Conservation (phyloP, 192 early-diverging fungal genomes). For the Entomortierella parvispora region DNA sequence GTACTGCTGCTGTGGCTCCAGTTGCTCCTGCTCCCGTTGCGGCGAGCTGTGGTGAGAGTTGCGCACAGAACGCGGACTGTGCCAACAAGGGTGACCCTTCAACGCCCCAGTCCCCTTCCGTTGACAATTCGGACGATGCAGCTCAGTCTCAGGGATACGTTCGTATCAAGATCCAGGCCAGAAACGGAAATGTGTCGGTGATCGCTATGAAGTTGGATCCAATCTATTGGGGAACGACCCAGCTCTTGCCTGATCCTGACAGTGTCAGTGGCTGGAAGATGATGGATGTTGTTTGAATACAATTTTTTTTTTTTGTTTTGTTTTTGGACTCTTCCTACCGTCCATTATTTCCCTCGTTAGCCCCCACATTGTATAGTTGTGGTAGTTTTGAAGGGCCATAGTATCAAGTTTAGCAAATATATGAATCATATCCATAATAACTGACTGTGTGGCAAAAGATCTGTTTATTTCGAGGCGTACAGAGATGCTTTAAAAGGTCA, state of each 20-base stretch:
- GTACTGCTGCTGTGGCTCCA: background rate
- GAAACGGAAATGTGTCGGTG: conserved; percentile 69
- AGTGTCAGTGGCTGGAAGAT: conserved; percentile 43
- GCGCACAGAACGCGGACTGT: too few relatives aligned
- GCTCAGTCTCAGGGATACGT: conserved; percentile 65
- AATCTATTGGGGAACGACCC: conserved; percentile 81
- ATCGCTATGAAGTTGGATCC: conserved; percentile 79
- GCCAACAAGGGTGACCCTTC: background rate
- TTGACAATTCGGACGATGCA: conserved; percentile 50
- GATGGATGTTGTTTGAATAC: conserved; percentile 23
- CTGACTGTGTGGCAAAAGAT: too few relatives aligned
- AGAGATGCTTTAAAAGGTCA: conserved; percentile 56
- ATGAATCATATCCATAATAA: too few relatives aligned
- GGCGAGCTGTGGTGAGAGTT: background rate
- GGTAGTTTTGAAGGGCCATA: too few relatives aligned
- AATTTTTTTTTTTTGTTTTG: background rate
- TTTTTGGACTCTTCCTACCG: background rate
- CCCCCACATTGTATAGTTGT: too few relatives aligned
- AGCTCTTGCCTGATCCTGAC: conserved; percentile 64
- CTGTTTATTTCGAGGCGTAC: too few relatives aligned
- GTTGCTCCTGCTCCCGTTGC: conserved; percentile 6
- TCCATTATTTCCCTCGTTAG: too few relatives aligned
- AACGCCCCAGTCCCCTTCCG: conserved; percentile 3
- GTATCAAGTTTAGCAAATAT: too few relatives aligned
- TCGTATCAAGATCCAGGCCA: conserved; percentile 65